Evolutionary conservation across 2,329 filamentous ascomycete genomes (phyloP), one percentile per base, ranked within the genome.

Genomic region (Neospermospora avenae): DNA sequence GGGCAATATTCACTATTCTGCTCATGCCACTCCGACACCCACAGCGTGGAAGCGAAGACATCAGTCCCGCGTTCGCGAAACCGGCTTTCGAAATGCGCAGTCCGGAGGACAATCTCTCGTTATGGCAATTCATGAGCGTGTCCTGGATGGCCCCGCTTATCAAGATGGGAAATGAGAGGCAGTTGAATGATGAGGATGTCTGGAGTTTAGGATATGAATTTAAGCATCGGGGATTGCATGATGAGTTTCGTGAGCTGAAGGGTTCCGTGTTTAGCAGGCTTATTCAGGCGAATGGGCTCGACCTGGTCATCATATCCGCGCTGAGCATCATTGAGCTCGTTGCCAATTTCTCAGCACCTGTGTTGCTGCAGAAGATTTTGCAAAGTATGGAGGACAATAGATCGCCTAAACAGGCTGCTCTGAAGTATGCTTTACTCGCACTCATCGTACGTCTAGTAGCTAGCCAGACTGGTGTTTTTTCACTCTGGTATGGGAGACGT

Each of bases 101-200:
- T 51, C 87, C 92, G 0, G 92, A 96, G 72, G 92, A 96, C 67
- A 85, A 89, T 64, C 73, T 96, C 24, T 89, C 82, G 0, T 77
- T 93, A 0, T 92, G 90, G 82, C 89, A 93, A 66, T 96, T 91
- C 75, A 89, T 93, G 83, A 87, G 84, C 5, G 88, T 96, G 28
- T 89, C 84, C 0, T 96, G 92, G 92, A 87, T 96, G 76, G 78
- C 79, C 0, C 88, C 91, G 0, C 75, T 96, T 6, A 91, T 96
- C 13, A 76, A 78, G 1, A 74, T 85, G 24, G 90, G 88, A 1
- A 82, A 79, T 44, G 77, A 78, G 31, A 79, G 85, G 42, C 87
- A 91, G 66, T 77, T 96, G 8, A 77, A 91, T 37, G 86, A 92
- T 41, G 82, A 87, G 39, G 91, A 96, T 70, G 88, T 96, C 1